These are phyloP conservation scores for Fusarium domesticum DNA, from an alignment of 2,329 filamentous ascomycete genomes.

Conservation along the genomic window DNA sequence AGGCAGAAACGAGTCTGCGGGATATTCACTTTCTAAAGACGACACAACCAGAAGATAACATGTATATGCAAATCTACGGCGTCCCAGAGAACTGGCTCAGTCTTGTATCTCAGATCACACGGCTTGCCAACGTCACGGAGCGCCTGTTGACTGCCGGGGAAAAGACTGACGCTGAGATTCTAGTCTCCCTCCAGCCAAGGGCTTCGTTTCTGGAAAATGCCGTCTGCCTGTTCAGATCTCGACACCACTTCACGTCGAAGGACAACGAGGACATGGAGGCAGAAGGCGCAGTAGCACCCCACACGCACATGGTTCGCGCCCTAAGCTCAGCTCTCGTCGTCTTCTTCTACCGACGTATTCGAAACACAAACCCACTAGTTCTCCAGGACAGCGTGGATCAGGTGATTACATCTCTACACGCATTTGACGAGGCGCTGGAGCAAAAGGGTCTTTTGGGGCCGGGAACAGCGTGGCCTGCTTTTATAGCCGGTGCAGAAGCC, in stretches of 20 bases:
- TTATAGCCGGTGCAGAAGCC: slow-evolving; percentile 21
- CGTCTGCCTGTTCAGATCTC: slow-evolving; percentile 19
- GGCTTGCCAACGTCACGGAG: slow-evolving; percentile 21
- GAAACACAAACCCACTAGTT: slow-evolving; percentile 22
- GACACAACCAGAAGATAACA: slow-evolving; percentile 17
- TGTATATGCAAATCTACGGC: slow-evolving; percentile 26
- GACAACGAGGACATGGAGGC: background rate
- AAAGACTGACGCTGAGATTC: slow-evolving; percentile 10
- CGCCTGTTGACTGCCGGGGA: slow-evolving; percentile 3
- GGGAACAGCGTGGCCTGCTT: slow-evolving; percentile 22
- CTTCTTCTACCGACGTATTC: slow-evolving; percentile 23
- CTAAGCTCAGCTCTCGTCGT: slow-evolving; percentile 17
- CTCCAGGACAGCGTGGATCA: slow-evolving; percentile 18
- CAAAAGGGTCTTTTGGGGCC: slow-evolving; percentile 16
- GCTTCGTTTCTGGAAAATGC: slow-evolving; percentile 21
- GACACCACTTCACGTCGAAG: slow-evolving; percentile 1
- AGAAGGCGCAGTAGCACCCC: slow-evolving; percentile 12
- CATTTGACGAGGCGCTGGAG: slow-evolving; percentile 19
- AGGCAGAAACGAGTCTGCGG: slow-evolving; percentile 3
- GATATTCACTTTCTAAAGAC: slow-evolving; percentile 20
- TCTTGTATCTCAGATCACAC: slow-evolving; percentile 21
- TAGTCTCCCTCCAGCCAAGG: slow-evolving; percentile 12
- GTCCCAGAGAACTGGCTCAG: slow-evolving; percentile 25
- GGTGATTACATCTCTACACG: slow-evolving; percentile 16
- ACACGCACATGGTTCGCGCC: slow-evolving; percentile 23